A percentile compares a stretch with the other conserved stretches of the same genome.
Conservation (phyloP, 2,329 filamentous ascomycete genomes). For the Fusarium agapanthi region DNA sequence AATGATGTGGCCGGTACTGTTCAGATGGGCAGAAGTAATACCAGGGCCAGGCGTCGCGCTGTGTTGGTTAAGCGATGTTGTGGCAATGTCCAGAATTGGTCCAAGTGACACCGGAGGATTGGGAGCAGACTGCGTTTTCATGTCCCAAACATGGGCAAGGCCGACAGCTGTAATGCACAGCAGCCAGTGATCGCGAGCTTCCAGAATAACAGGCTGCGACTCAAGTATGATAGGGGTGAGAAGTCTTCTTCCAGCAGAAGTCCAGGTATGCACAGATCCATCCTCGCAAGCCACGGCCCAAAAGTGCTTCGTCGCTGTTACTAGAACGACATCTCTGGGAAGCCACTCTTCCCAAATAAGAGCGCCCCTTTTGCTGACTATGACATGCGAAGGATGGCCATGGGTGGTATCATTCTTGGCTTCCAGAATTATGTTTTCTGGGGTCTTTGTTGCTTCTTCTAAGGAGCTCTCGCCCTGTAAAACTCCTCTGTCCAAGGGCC, state of each 20-base stretch:
- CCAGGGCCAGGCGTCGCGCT: slow-evolving; percentile 79
- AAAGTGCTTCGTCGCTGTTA: slow-evolving; percentile 88
- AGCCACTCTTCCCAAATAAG: slow-evolving; percentile 94
- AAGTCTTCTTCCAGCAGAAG: slow-evolving; percentile 85
- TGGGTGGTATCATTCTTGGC: slow-evolving; percentile 82
- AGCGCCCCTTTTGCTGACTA: slow-evolving; percentile 80
- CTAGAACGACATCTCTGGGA: slow-evolving; percentile 84
- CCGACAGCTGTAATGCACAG: slow-evolving; percentile 89
- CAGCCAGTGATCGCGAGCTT: slow-evolving; percentile 88
- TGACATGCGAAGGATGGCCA: slow-evolving; percentile 85
- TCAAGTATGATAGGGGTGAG: slow-evolving; percentile 88
- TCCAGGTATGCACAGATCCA: slow-evolving; percentile 89
- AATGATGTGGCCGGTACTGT: slow-evolving; percentile 84
- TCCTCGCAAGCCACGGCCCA: slow-evolving; percentile 96
- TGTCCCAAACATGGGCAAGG: slow-evolving; percentile 92
- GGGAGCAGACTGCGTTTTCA: slow-evolving; percentile 81
- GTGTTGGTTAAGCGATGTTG: slow-evolving; percentile 79
- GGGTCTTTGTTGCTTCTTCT: slow-evolving; percentile 69
- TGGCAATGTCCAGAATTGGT: slow-evolving; percentile 87
- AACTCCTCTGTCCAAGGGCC: slow-evolving; percentile 77
- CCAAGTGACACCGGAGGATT: slow-evolving; percentile 91
- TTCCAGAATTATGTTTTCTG: slow-evolving; percentile 83
- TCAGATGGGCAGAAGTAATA: slow-evolving; percentile 90
- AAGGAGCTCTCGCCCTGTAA: slow-evolving; percentile 60
- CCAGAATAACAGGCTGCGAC: slow-evolving; percentile 91